A percentile compares a stretch with the other conserved stretches of the same genome.
Evolutionary conservation across 1,139 yeast species (phyloP).

Genomic region (Debaryomyces udenii): DNA sequence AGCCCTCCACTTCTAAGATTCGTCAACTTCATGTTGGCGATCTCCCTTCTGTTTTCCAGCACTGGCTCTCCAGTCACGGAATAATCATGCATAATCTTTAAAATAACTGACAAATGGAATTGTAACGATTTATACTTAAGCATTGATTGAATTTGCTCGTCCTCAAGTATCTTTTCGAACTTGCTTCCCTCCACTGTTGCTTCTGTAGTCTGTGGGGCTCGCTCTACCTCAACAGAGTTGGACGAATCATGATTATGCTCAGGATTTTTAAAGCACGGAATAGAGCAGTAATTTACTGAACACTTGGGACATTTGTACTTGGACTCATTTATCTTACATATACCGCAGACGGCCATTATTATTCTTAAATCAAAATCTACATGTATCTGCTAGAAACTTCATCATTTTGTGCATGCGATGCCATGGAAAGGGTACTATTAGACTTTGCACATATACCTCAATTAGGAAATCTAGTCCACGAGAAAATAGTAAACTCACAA

Average conservation of each 20-base stretch:
- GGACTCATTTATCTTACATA: slow-evolving; percentile 44
- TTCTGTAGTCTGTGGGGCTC: not conserved
- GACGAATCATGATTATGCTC: slow-evolving; percentile 18
- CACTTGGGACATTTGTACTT: slow-evolving; percentile 71
- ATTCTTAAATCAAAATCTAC: no score
- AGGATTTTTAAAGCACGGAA: slow-evolving; percentile 55
- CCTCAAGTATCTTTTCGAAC: slow-evolving; percentile 26
- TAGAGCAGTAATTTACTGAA: slow-evolving; percentile 49
- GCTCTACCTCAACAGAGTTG: not conserved
- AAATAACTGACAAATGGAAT: slow-evolving; percentile 52
- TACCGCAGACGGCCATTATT: slow-evolving; percentile 35
- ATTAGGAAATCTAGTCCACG: no score
- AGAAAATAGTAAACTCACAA: no score
- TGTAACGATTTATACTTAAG: slow-evolving; percentile 54
- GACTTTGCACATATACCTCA: no score
- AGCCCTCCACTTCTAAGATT: slow-evolving; percentile 64
- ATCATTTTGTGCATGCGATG: no score
- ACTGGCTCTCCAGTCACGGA: slow-evolving; percentile 45
- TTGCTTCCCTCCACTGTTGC: slow-evolving; percentile 3
- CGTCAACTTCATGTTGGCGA: slow-evolving; percentile 62
- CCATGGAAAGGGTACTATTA: no score
- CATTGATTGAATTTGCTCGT: slow-evolving; percentile 43
- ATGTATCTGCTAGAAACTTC: no score
- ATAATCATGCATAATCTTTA: slow-evolving; percentile 49
- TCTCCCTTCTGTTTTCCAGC: slow-evolving; percentile 54